Conservation (phyloP, 768 basidiomycete genomes). For the Tulasnella sp. region DNA sequence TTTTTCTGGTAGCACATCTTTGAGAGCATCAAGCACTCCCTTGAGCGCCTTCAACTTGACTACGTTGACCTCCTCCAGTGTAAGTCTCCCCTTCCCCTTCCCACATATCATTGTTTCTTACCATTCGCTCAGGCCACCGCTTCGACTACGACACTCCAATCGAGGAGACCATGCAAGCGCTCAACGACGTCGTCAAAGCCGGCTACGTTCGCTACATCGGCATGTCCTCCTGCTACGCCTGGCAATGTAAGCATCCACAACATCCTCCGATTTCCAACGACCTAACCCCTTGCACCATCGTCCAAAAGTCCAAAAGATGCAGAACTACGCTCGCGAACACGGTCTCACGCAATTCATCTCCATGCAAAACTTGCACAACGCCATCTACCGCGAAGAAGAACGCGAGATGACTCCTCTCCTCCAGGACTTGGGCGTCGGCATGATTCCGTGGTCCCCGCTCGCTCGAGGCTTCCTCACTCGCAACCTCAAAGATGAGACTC, state of each 20-base stretch:
- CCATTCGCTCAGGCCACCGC: constrained; percentile 28
- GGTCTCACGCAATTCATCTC: constrained; percentile 1
- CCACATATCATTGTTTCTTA: neutral
- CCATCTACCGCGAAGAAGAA: constrained; percentile 11
- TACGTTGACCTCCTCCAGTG: constrained; percentile 34
- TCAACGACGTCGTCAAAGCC: constrained; percentile 40
- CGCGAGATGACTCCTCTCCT: constrained; percentile 8
- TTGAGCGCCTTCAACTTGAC: constrained; percentile 29
- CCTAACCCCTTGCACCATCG: neutral
- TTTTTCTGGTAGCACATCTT: constrained; percentile 34
- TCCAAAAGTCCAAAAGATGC: constrained; percentile 10
- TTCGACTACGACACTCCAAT: constrained; percentile 41
- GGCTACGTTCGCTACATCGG: constrained; percentile 39
- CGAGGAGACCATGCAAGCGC: constrained; percentile 39
- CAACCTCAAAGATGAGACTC: constrained; percentile 2
- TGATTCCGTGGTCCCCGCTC: constrained; percentile 9
- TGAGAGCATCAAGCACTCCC: constrained; percentile 26
- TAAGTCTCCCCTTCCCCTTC: constrained; percentile 8
- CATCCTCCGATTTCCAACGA: neutral
- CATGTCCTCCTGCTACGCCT: constrained; percentile 30
- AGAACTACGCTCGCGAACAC: constrained; percentile 6
- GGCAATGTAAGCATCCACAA: constrained; percentile 16
- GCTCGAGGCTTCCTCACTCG: constrained; percentile 7
- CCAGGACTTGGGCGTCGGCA: constrained; percentile 6
- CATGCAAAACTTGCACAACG: constrained; percentile 11